These are phyloP conservation scores for Oryza australiensis DNA, from an alignment of 176 grass and related monocot genomes.

Conservation along the genomic window DNA sequence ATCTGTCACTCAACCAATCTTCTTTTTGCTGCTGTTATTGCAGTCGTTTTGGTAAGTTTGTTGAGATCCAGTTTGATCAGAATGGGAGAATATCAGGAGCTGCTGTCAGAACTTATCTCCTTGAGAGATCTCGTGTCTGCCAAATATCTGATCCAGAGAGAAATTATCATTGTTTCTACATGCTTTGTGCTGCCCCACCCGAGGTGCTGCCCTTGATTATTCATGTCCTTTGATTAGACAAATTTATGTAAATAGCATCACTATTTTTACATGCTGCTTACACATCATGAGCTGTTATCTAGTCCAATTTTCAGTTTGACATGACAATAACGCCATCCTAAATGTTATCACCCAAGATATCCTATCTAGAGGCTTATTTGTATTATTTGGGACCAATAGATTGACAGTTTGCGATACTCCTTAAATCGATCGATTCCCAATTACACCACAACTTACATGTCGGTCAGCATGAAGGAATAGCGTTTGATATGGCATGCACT, in stretches of 20 bases:
- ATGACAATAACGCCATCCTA: background rate
- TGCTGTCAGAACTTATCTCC: conserved; percentile 90
- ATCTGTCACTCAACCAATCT: conserved; percentile 36
- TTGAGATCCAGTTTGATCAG: conserved; percentile 96
- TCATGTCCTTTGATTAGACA: background rate
- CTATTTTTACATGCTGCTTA: conserved; percentile 2
- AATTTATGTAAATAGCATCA: background rate
- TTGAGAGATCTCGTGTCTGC: conserved; percentile 96
- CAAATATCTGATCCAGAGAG: conserved; percentile 92
- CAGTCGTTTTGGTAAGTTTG: conserved; percentile 98
- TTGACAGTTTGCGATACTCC: background rate
- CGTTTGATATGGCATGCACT: background rate
- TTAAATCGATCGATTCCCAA: background rate
- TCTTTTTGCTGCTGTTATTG: conserved; percentile 21
- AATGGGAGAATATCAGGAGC: conserved; percentile 87
- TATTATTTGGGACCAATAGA: background rate
- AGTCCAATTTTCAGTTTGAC: background rate
- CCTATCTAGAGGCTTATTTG: background rate
- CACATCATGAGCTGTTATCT: background rate
- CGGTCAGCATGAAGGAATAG: background rate
- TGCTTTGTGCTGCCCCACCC: conserved; percentile 85
- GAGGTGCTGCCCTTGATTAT: conserved; percentile 59
- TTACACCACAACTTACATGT: background rate
- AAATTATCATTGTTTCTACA: conserved; percentile 99
- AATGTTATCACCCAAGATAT: background rate